These are phyloP conservation scores for Penicillium nordicum DNA, from an alignment of 2,329 filamentous ascomycete species.

Conservation along the genomic window DNA sequence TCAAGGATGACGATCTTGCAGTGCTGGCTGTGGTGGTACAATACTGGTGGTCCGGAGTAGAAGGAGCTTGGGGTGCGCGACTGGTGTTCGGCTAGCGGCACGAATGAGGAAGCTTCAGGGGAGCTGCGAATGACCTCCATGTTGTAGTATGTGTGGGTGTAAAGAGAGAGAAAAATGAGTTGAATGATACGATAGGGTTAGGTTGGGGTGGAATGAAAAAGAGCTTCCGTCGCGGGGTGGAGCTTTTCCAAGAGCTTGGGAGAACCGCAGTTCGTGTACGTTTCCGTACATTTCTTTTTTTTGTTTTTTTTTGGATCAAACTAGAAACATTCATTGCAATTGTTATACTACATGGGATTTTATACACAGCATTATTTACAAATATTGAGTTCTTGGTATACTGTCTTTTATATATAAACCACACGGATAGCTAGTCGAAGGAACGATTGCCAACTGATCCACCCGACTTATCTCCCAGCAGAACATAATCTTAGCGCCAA, in stretches of 20 bases:
- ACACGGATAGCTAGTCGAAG: background rate
- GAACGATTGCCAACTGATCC: background rate
- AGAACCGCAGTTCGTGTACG: background rate
- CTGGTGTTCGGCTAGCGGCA: constrained; percentile 46
- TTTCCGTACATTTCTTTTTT: no score
- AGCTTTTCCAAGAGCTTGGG: constrained; percentile 6
- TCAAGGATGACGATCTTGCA: constrained; percentile 46
- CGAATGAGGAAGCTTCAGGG: constrained; percentile 41
- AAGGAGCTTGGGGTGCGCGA: constrained; percentile 49
- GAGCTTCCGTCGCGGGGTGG: constrained; percentile 7
- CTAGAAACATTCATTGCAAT: background rate
- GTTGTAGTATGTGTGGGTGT: background rate
- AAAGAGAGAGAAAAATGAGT: background rate
- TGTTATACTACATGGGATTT: no score
- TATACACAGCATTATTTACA: background rate
- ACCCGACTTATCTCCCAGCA: background rate
- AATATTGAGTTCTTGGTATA: background rate
- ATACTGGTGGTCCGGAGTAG: constrained; percentile 45
- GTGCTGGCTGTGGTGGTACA: constrained; percentile 46
- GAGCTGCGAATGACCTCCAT: constrained; percentile 45
- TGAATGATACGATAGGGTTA: background rate
- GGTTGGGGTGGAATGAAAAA: constrained; percentile 9
- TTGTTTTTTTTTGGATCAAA: background rate
- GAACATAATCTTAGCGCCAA: background rate
- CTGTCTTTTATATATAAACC: background rate